Evolutionary conservation across 2,329 filamentous ascomycete genomes (phyloP).

Genomic region (Diaporthe batatas): DNA sequence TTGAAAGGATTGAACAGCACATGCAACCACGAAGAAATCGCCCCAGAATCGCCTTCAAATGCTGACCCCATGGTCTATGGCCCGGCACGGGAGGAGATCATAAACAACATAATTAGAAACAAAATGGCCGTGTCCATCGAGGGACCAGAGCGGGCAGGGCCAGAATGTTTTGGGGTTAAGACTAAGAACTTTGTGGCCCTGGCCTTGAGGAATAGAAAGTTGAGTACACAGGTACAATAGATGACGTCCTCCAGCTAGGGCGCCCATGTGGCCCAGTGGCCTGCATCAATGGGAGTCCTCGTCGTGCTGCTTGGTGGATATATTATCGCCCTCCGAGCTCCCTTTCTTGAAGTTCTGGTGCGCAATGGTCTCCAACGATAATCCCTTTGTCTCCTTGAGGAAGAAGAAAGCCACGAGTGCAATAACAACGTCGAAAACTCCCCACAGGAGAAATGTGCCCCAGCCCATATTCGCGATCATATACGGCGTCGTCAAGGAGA

Average conservation of each 20-base stretch:
- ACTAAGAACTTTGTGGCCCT: background rate
- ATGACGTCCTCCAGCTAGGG: too few species aligned
- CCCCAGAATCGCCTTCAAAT: background rate
- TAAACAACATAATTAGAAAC: slow-evolving; percentile 2
- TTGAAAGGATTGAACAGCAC: too few species aligned
- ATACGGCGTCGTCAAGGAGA: slow-evolving; percentile 62
- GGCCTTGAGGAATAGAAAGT: background rate
- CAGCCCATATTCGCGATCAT: slow-evolving; percentile 62
- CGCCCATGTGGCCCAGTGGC: too few species aligned
- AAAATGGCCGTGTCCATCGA: background rate
- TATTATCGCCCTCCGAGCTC: slow-evolving; percentile 34
- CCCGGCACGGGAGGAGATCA: background rate
- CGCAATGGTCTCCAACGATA: slow-evolving; percentile 71
- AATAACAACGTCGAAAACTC: slow-evolving; percentile 58
- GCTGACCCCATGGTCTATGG: background rate
- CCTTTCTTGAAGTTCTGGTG: slow-evolving; percentile 47
- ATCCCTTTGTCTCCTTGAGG: slow-evolving; percentile 77
- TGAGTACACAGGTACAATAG: background rate
- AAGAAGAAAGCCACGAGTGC: slow-evolving; percentile 62
- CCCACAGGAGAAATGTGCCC: slow-evolving; percentile 63
- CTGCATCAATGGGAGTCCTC: background rate
- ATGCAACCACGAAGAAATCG: too few species aligned
- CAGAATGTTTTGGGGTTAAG: background rate
- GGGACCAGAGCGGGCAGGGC: background rate
- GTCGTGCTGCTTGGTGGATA: slow-evolving; percentile 39